Evolutionary conservation across 768 basidiomycete genomes (phyloP), one percentile per base, ranked within the genome.

Genomic region (Psilocybe tampanensis): DNA sequence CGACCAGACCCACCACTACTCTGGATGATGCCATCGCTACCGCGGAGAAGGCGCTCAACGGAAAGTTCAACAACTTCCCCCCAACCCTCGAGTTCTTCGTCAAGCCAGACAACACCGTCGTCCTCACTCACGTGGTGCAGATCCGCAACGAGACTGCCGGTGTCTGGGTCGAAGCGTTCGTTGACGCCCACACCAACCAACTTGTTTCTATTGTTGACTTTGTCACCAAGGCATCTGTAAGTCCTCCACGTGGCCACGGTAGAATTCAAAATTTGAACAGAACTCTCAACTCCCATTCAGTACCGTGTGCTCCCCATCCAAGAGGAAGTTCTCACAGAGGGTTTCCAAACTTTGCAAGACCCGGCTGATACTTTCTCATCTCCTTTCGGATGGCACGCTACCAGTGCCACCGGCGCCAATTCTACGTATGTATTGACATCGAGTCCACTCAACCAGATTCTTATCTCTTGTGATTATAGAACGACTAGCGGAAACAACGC

Each of bases 161-260:
- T 43, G 74, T 78, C 7, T 86, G 82, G 81, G 77, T 76, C 63
- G 82, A 87, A 66, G 85, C 83, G 0, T 84, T 83, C 57, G 77
- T 87, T 43, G 85, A 86, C 59, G 84, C 82, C 8, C 79, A 81
- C 58, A 71, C 76, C 17, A 80, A 79, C 15, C 79, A 80, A 29
- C 65, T 86, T 29, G 67, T 83, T 18, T 73, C 76, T 17, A 72
- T 85, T 24, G 79, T 78, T 24, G 82, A 87, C 64, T 86, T 85
- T 67, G 81, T 79, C 22, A 64, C 76, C 17, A 70, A 76, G 36
- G 76, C 77, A 7, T 72, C 78, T 11, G 77, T 80, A 58, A 29
- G 7, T 32, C 11, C 8, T 7, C 18, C 24, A 6, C 9, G 29
- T 29, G 9, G 4, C 29, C 29, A n/a, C n/a, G n/a, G n/a, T n/a